A percentile compares a stretch with the other conserved stretches of the same genome.
Evolutionary conservation across 192 early-diverging fungal genomes (phyloP).

Genomic region (Coemansia sp.): DNA sequence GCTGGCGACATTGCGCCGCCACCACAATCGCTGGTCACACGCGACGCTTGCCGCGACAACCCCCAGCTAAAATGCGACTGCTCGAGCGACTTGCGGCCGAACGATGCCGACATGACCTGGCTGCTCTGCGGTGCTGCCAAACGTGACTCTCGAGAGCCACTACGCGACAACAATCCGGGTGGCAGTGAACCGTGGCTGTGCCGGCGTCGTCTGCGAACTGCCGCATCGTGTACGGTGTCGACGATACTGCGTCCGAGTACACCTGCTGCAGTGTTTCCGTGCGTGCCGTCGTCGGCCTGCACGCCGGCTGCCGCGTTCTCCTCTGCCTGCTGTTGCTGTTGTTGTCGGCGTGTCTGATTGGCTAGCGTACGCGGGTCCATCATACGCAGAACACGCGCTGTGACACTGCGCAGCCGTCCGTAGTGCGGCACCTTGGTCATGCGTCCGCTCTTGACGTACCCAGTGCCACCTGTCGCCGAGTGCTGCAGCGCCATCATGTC

Average conservation of each 20-base stretch:
- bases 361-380: conserved; percentile 41
- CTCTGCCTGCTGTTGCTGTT: conserved; percentile 20
- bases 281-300: conserved; percentile 15
- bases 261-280: conserved; percentile 27
- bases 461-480: neutral
- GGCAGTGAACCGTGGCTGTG: conserved; percentile 35
- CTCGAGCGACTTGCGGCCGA: conserved; percentile 5
- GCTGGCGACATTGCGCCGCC: neutral
- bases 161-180: conserved; percentile 20
- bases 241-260: conserved; percentile 29
- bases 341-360: conserved; percentile 14
- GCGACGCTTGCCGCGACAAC: conserved; percentile 14
- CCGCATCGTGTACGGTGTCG: conserved; percentile 23
- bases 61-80: neutral
- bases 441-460: conserved; percentile 28
- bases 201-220: conserved; percentile 15
- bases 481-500: conserved; percentile 7
- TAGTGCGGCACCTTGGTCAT: conserved; percentile 55
- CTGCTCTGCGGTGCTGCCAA: neutral
- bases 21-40: neutral
- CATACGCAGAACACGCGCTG: conserved; percentile 46
- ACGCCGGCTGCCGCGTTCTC: conserved; percentile 10
- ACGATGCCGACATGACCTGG: neutral
- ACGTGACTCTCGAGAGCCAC: conserved; percentile 24
- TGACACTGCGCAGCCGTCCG: conserved; percentile 49